Percentiles rank a stretch among this genome's conserved stretches.
These are phyloP conservation scores for Bothriochloa decipiens DNA, from an alignment of 176 grass and related monocot species.

Conservation along the genomic window DNA sequence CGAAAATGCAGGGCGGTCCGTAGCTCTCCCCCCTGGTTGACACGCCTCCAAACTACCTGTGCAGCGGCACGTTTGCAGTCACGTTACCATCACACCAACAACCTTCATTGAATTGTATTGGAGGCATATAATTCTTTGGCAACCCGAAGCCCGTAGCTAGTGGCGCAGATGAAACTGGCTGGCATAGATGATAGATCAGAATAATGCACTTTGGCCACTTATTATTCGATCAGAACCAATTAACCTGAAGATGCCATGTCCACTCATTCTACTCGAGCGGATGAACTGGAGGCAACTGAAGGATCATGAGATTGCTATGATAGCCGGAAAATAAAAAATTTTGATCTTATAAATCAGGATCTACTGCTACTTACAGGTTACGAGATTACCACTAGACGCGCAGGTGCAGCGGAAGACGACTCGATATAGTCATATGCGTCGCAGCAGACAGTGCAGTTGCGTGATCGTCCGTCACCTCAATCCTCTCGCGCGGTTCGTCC, in stretches of 20 bases:
- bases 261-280: background rate
- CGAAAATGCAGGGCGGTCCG: background rate
- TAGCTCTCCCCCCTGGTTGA: background rate
- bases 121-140: slow-evolving; percentile 2
- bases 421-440: too few relatives aligned
- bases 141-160: background rate
- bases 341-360: too few relatives aligned
- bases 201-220: slow-evolving; percentile 7
- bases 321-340: too few relatives aligned
- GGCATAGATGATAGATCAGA: background rate
- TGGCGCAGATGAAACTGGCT: slow-evolving; percentile 2
- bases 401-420: too few relatives aligned
- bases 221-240: background rate
- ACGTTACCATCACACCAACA: slow-evolving; percentile 44
- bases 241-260: slow-evolving; percentile 3
- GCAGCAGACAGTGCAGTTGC: too few relatives aligned
- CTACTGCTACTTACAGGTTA: too few relatives aligned
- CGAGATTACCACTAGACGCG: too few relatives aligned
- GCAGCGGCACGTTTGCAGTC: background rate
- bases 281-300: slow-evolving; percentile 13
- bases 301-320: too few relatives aligned
- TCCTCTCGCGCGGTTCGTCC: too few relatives aligned
- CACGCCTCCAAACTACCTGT: background rate
- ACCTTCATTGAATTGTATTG: slow-evolving; percentile 14
- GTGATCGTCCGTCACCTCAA: too few relatives aligned